Evolutionary conservation across 345 rosid genomes (phyloP).

Genomic region (Populus nigra): DNA sequence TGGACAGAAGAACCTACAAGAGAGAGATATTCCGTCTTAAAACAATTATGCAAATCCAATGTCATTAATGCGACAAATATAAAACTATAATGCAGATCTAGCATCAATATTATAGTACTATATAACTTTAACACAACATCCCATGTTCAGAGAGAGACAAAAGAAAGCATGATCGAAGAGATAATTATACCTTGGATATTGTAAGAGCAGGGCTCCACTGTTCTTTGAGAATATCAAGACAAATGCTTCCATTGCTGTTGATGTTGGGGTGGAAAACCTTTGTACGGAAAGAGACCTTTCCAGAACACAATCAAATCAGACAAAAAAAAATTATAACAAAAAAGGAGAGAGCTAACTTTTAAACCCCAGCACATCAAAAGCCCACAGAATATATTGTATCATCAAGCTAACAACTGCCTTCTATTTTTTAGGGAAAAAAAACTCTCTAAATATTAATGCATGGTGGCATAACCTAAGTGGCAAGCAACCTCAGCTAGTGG

Average conservation of each 20-base stretch:
- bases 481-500: background rate
- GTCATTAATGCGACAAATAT: background rate
- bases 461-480: background rate
- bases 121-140: background rate
- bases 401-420: background rate
- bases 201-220: conserved; percentile 26
- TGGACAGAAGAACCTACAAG: conserved; percentile 14
- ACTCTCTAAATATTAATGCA: background rate
- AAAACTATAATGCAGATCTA: background rate
- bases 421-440: background rate
- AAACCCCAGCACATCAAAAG: background rate
- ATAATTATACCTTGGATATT: conserved; percentile 13
- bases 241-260: conserved; percentile 29
- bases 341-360: background rate
- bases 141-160: background rate
- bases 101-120: background rate
- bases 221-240: conserved; percentile 23
- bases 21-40: background rate
- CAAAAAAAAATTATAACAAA: background rate
- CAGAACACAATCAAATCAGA: background rate
- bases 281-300: conserved; percentile 23
- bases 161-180: background rate
- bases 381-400: background rate
- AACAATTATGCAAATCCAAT: background rate
- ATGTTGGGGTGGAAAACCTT: conserved; percentile 26